These are phyloP conservation scores for Magnolia kwangsiensis DNA, from an alignment of 164 flowering plant genomes.

Conservation along the genomic window DNA sequence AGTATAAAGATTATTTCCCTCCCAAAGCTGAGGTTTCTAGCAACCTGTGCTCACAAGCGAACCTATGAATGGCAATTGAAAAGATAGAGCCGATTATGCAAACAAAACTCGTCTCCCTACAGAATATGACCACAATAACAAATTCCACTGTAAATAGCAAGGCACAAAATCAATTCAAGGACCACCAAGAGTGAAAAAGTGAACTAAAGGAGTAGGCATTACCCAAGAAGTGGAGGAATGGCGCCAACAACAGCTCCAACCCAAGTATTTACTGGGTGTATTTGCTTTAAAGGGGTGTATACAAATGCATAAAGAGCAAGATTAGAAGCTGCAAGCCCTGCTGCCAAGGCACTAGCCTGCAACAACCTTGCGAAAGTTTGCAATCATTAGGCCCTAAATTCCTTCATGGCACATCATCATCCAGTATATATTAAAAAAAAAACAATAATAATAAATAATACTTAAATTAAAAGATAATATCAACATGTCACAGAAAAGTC, in stretches of 20 bases:
- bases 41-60: too few relatives aligned
- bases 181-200: background rate
- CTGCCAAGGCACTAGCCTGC: conserved; percentile 92
- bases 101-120: background rate
- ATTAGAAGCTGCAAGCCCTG: conserved; percentile 92
- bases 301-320: conserved; percentile 85
- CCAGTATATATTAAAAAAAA: background rate
- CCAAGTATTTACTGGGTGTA: conserved; percentile 96
- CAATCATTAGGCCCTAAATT: conserved; percentile 28
- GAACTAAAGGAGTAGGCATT: conserved; percentile 13
- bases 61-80: too few relatives aligned
- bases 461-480: background rate
- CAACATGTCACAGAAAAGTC: background rate
- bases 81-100: background rate
- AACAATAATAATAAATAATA: too few relatives aligned
- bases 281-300: conserved; percentile 93
- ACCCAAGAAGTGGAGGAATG: conserved; percentile 98
- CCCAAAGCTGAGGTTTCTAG: too few relatives aligned
- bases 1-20: too few relatives aligned
- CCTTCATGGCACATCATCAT: conserved; percentile 5
- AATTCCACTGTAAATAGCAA: background rate
- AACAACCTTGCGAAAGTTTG: conserved; percentile 56
- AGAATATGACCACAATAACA: background rate
- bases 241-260: conserved; percentile 99
- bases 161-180: background rate